Evolutionary conservation across 805 yeast species (phyloP), one percentile per base, ranked within the genome.

Genomic region (Candida maris): DNA sequence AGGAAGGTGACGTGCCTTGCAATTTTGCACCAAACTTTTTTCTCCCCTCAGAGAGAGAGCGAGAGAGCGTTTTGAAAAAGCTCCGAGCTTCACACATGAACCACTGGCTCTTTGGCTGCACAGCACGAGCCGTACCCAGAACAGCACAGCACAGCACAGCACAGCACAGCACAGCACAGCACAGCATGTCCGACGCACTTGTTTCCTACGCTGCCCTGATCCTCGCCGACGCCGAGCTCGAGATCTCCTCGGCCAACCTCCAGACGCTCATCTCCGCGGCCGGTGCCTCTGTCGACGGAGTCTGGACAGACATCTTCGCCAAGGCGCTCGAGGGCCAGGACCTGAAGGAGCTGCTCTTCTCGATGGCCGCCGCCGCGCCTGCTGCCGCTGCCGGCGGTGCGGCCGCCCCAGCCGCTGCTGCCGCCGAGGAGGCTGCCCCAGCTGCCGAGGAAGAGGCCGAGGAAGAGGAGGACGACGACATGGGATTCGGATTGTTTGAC

Each of bases 131-230:
- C n/a, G n/a, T n/a, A n/a, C n/a, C n/a, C n/a, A n/a, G n/a, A n/a
- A n/a, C n/a, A n/a, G n/a, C n/a, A n/a, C n/a, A n/a, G n/a, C n/a
- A n/a, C n/a, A n/a, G n/a, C n/a, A n/a, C n/a, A n/a, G n/a, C n/a
- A n/a, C n/a, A n/a, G n/a, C n/a, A n/a, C n/a, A n/a, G n/a, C n/a
- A n/a, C n/a, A n/a, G n/a, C n/a, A 33, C 21, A 41, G 22, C 34
- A 30, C 34, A 68, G 57, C 68, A 86, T 86, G 95, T 84, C 95
- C 70, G 95, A 88, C 79, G 79, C 95, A 64, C 81, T 91, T 66
- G 86, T 87, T 66, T 85, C 96, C 59, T 88, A 87, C 85, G 97
- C 98, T 70, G 96, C 97, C 65, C 81, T 91, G 71, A 88, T 91
- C 75, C 79, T 91, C 71, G 96, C 97, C 56, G 98, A 91, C 67